Base-by-base conservation (phyloP, 2,329 filamentous ascomycete species). In the Aureobasidium sp. region DNA sequence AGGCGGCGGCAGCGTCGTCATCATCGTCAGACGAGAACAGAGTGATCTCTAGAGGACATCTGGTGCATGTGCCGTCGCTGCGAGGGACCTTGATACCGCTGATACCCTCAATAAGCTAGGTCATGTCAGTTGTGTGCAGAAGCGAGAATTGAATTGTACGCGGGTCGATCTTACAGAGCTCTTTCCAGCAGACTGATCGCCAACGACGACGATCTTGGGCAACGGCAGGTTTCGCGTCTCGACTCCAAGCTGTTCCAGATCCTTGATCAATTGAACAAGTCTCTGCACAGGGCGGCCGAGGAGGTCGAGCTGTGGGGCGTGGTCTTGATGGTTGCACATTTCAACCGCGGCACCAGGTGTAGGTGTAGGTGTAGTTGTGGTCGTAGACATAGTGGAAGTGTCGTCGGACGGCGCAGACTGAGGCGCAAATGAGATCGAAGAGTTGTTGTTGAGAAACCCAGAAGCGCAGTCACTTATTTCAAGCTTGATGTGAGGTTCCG, bases 181-280 rank as follows among this genome's bases (percentile, higher is more conserved):
- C 70, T 96, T 96, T 0, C 91, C 92, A 0, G 90, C 88, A 0
- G 85, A 89, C 69, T 96, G 91, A 53, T 96, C 91, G 0, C 91
- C 91, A 0, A 96, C 85, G 0, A 96, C 83, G 6, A 93, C 88
- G 11, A 95, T 85, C 67, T 91, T 90, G 0, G 91, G 90, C 0
- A 96, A 77, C 0, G 84, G 83, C 0, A 90, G 83, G 0, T 78
- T 69, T 5, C 85, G 82, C 20, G 88, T 84, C 55, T 88, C 85
- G 0, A 96, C 85, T 0, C 88, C 89, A 0, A 93, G 80, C 6
- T 86, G 81, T 56, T 90, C 84, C 0, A 96, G 81, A 52, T 87
- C 83, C 3, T 83, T 84, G 0, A 91, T 81, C 0, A 84, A 83
- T 51, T 88, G 80, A 2, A 90, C 86, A 53, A 86, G 84, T 0